These are phyloP conservation scores for Camellia oleifera DNA, from an alignment of 179 eudicot species.

Conservation along the genomic window DNA sequence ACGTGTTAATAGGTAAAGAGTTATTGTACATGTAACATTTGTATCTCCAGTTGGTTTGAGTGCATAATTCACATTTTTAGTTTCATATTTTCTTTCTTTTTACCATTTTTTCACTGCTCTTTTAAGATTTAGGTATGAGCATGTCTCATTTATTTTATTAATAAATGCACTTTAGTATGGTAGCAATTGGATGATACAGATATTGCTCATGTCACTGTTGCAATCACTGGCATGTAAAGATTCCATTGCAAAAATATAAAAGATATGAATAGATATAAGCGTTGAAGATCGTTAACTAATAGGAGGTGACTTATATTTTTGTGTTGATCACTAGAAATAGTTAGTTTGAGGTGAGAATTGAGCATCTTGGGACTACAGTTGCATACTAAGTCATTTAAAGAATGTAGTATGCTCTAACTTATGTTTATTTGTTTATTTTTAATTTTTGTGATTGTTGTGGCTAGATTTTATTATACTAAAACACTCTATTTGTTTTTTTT, in stretches of 20 bases:
- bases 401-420: background rate
- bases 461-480: no score
- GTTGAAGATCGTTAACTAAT: background rate
- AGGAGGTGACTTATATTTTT: background rate
- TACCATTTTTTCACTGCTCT: background rate
- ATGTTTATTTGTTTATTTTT: no score
- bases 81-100: background rate
- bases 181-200: background rate
- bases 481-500: no score
- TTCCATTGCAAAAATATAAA: background rate
- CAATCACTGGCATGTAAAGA: background rate
- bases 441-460: no score
- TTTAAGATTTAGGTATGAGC: background rate
- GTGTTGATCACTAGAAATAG: background rate
- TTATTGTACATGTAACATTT: background rate
- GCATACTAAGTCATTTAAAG: background rate
- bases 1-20: background rate
- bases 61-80: background rate
- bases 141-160: no score
- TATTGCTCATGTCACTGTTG: background rate
- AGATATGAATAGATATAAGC: background rate
- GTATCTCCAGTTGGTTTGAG: background rate
- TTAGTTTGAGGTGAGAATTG: background rate
- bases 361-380: background rate
- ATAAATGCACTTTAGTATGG: background rate